Percentiles rank a stretch among this genome's conserved stretches.
These are phyloP conservation scores for Apiospora pterosperma DNA, from an alignment of 2,329 filamentous ascomycete genomes.

Conservation along the genomic window DNA sequence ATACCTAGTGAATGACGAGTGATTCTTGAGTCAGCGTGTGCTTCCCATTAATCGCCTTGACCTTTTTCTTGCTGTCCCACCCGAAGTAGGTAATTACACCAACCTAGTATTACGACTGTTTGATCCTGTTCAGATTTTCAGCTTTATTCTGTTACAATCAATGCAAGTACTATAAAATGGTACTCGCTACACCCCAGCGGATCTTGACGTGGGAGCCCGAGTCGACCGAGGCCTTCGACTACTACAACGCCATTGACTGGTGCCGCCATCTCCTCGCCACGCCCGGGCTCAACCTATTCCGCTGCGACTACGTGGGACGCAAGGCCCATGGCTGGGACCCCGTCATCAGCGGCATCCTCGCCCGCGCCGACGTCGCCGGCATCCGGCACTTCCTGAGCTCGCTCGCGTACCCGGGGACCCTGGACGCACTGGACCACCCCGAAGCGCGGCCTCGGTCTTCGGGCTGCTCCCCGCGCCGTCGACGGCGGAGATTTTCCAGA, in stretches of 20 bases:
- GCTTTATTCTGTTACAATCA: neutral
- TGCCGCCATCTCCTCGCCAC: neutral
- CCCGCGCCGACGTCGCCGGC: neutral
- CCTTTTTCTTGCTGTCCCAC: too few relatives aligned
- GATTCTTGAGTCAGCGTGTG: too few relatives aligned
- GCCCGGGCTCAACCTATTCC: neutral
- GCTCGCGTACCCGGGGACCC: neutral
- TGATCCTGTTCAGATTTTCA: neutral
- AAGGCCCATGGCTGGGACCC: neutral
- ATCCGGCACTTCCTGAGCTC: neutral
- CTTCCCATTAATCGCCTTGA: too few relatives aligned
- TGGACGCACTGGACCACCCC: neutral
- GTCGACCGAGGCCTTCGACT: neutral
- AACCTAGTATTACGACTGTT: too few relatives aligned
- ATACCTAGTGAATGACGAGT: too few relatives aligned
- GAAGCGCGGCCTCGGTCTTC: neutral
- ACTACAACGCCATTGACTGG: neutral
- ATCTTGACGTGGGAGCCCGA: neutral
- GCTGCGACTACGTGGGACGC: neutral
- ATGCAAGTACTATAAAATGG: neutral
- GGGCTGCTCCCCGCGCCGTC: neutral
- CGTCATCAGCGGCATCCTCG: neutral
- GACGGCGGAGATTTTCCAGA: too few relatives aligned
- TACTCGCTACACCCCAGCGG: neutral
- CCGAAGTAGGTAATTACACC: too few relatives aligned